phyloP scores from a whole-genome alignment of 2,329 filamentous ascomycete species.

The Furcasterigmium sp. region DNA sequence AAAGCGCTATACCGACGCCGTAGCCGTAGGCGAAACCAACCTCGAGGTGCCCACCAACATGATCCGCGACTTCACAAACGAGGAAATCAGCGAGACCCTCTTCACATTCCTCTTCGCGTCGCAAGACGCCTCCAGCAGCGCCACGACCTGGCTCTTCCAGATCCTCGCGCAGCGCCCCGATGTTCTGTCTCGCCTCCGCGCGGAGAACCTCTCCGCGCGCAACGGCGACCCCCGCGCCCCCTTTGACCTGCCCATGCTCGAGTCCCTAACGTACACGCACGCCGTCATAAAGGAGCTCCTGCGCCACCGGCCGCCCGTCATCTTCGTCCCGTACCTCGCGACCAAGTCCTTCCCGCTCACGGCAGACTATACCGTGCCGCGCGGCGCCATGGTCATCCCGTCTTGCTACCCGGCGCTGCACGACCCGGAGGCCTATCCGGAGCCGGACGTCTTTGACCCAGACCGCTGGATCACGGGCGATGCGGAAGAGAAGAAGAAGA shows the following conservation, averaged over 20 bases:
- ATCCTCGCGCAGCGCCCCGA: constrained; percentile 45
- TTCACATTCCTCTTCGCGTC: constrained; percentile 51
- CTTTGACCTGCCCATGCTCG: constrained; percentile 39
- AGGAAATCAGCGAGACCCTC: constrained; percentile 43
- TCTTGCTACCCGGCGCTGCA: constrained; percentile 47
- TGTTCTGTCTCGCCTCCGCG: constrained; percentile 36
- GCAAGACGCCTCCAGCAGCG: constrained; percentile 47
- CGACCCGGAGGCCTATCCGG: constrained; percentile 39
- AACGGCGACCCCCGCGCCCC: constrained; percentile 32
- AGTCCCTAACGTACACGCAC: constrained; percentile 44
- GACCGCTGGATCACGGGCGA: constrained; percentile 48
- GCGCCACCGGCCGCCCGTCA: constrained; percentile 45
- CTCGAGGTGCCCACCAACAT: constrained; percentile 38
- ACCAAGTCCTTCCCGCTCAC: constrained; percentile 42
- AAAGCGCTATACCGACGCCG: constrained; percentile 56
- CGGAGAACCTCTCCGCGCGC: constrained; percentile 39
- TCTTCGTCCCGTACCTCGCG: constrained; percentile 47
- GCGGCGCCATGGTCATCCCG: constrained; percentile 42
- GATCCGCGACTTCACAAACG: constrained; percentile 43
- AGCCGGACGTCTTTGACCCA: constrained; percentile 41
- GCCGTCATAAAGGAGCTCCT: constrained; percentile 50
- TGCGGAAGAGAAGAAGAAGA: constrained; percentile 43
- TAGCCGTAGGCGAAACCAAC: constrained; percentile 49
- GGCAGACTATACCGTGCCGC: constrained; percentile 40
- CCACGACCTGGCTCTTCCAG: constrained; percentile 49